Evolutionary conservation across 129 eudicot species (phyloP), one percentile per base, ranked within the genome.

Genomic region (Saussurea involucrata): DNA sequence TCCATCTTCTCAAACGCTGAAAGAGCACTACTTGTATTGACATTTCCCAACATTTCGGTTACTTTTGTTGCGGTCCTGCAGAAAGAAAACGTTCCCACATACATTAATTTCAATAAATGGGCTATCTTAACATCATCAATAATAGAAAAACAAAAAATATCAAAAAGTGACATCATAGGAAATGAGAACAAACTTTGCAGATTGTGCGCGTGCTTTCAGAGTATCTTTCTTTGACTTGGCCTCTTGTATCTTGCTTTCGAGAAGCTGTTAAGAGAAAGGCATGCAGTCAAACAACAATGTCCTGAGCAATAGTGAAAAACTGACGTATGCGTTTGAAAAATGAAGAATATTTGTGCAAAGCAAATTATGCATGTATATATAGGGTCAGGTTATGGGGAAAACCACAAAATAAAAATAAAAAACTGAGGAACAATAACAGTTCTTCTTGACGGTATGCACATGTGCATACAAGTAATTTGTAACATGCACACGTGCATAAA

Each of bases 1-100:
- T 95, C 99, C 99, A 95, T 95, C 84, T 90, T 95, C 83, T 95
- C 99, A 57, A 95, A 95, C 60, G 99, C 97, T 46, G 99, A 90
- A 78, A 95, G 99, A 83, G 99, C 97, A 66, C 95, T 84, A 75
- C 99, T 95, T 69, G 97, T 92, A 82, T 92, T 90, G 40, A 95
- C 99, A 86, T 95, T 92, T 11, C 95, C 97, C 85, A 95, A 70
- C 97, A 95, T 86, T 84, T 92, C 99, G 31, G 81, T 92, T 25
- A 95, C 97, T 92, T 88, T 89, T 53, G 96, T 88, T 28, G 98
- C 90, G 63, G 98, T 91, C 92, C 98, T 95, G 63, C 46, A 44
- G 58, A 70, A 65, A 46, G 22, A 71, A 29, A 21, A 18, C 17
- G 60, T 27, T n/a, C 28, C 25, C 40, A 80, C 18, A 66, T 65